phyloP scores from a whole-genome alignment of 176 grass and related monocot species.

The Oryza punctata region DNA sequence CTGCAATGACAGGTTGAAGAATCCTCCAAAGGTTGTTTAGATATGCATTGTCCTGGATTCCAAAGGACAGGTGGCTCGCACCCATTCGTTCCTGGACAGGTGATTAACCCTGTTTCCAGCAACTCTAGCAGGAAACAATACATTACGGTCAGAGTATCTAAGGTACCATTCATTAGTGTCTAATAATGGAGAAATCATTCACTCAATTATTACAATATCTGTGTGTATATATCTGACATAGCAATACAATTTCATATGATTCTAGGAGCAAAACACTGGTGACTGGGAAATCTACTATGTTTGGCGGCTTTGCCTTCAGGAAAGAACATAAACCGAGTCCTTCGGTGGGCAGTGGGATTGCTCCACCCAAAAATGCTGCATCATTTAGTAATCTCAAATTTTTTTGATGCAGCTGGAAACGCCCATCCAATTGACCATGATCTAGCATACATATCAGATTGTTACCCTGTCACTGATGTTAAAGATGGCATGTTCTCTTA shows the following conservation, averaged over 20 bases:
- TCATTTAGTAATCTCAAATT: neutral
- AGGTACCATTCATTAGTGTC: neutral
- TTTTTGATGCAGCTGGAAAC: neutral
- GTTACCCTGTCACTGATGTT: too few relatives aligned
- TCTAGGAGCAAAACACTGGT: neutral
- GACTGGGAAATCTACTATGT: neutral
- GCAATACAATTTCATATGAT: neutral
- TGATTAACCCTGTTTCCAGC: neutral
- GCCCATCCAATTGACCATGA: neutral
- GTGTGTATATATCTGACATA: neutral
- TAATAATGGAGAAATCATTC: neutral
- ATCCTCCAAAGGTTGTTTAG: neutral
- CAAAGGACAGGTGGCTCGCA: neutral
- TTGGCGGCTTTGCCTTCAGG: neutral
- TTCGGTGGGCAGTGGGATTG: slow-evolving; percentile 4
- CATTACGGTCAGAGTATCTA: neutral
- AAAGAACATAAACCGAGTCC: neutral
- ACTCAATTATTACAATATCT: too few relatives aligned
- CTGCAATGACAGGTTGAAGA: neutral
- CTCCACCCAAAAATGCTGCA: neutral
- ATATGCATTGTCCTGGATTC: neutral
- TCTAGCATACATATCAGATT: neutral
- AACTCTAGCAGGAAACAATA: neutral
- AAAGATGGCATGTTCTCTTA: neutral
- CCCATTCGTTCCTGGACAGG: neutral